These are phyloP conservation scores for Physaria fendleri DNA, from an alignment of 345 rosid species.

Conservation along the genomic window DNA sequence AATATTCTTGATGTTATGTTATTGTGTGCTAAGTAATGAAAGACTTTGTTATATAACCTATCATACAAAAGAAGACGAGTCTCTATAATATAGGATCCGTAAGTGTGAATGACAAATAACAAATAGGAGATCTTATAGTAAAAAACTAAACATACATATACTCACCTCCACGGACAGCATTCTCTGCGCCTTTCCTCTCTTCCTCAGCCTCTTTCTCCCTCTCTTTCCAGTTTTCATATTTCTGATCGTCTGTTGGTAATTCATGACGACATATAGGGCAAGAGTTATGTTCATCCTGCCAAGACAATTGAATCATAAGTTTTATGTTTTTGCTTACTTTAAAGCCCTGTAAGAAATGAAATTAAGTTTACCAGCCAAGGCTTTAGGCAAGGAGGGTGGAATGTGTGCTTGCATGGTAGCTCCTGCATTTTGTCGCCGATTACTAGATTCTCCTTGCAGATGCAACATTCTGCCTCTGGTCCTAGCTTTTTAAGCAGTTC, in stretches of 20 bases:
- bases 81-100: too few species aligned
- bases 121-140: too few species aligned
- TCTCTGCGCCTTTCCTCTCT: constrained; percentile 87
- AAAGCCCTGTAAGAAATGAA: neutral
- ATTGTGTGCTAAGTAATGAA: too few species aligned
- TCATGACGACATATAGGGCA: constrained; percentile 95
- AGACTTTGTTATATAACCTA: too few species aligned
- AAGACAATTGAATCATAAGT: neutral
- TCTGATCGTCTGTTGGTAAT: constrained; percentile 81
- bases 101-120: too few species aligned
- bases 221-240: constrained; percentile 92
- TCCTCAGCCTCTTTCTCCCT: constrained; percentile 83
- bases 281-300: constrained; percentile 91
- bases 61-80: too few species aligned
- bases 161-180: too few species aligned
- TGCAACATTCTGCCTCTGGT: constrained; percentile 70
- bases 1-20: constrained; percentile 5
- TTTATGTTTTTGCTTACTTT: neutral
- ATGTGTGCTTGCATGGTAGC: constrained; percentile 87
- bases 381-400: constrained; percentile 92
- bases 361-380: constrained; percentile 96
- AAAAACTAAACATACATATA: too few species aligned
- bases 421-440: constrained; percentile 85
- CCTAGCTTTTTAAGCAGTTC: constrained; percentile 61
- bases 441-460: constrained; percentile 76